Base-by-base conservation (phyloP, 257 asterid species). In the Anisodus acutangulus region DNA sequence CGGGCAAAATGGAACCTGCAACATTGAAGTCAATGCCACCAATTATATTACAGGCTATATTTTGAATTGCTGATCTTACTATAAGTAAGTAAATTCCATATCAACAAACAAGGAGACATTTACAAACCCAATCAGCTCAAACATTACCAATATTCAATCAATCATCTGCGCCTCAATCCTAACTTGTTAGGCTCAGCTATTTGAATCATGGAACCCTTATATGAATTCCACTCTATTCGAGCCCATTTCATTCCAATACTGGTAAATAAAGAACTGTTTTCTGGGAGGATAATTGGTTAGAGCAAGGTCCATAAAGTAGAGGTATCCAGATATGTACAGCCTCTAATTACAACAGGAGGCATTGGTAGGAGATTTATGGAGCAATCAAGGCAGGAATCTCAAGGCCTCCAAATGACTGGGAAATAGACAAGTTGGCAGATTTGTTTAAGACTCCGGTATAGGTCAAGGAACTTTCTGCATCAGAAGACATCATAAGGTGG, bases 1-100 rank as follows among this genome's bases (percentile, higher is more conserved):
- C 53, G 99, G 99, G 86, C 99, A 96, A 90, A 96, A 96, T 8
- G 99, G 99, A 66, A 95, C 98, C 99, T 95, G 87, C 84, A 87
- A 60, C 22, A 67, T 78, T 51, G 39, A 84, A 88, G 83, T 45
- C 64, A 22, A 53, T 26, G 62, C 45, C 9, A 78, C 64, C 53
- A 53, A 3, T 53, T 13, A 53, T 8, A 4, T 8, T n/a, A 53
- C 35, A 31, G 35, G 35, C 35, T 31, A 31, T 31, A 26, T 53
- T 11, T 78, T 31, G 82, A 26, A 53, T 8, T 12, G 64, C 47
- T 78, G 4, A 2, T 31, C 82, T 49, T 74, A 6, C 53, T 6
- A 74, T 10, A 47, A 45, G 2, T 41, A 16, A 58, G 8, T 17
- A 17, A 58, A 1, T 16, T 17, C 5, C 10, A 17, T 58, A 12